Conservation (phyloP, 1,139 yeast species). For the Hansenula anomala region DNA sequence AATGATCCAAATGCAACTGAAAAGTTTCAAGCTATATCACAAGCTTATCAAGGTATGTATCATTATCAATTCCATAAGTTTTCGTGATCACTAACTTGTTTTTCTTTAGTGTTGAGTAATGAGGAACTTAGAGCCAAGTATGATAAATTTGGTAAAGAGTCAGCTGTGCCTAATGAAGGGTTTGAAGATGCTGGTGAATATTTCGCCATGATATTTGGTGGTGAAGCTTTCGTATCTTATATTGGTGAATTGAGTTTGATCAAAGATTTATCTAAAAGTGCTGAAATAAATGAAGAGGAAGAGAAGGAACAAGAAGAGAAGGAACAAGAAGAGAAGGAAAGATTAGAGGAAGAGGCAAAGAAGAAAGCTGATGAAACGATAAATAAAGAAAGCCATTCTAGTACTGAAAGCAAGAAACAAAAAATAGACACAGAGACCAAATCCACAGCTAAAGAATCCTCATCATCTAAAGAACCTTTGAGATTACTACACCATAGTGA, state of each 20-base stretch:
- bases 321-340: constrained; percentile 19
- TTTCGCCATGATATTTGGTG: constrained; percentile 86
- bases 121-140: constrained; percentile 67
- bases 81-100: no score
- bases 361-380: no score
- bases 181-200: constrained; percentile 89
- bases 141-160: constrained; percentile 83
- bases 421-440: no score
- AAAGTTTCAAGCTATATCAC: constrained; percentile 48
- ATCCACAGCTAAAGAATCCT: background rate
- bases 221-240: constrained; percentile 83
- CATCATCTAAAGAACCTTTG: background rate
- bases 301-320: constrained; percentile 31
- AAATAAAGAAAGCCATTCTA: no score
- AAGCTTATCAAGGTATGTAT: constrained; percentile 54
- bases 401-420: no score
- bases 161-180: constrained; percentile 75
- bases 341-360: constrained; percentile 7
- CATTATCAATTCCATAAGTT: no score
- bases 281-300: constrained; percentile 40
- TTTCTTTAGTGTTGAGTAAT: constrained; percentile 67
- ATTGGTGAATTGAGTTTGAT: constrained; percentile 89
- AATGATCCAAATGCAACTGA: constrained; percentile 69
- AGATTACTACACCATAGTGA: constrained; percentile 1
- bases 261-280: constrained; percentile 71